Percentiles rank a stretch among this genome's conserved stretches.
phyloP scores from a whole-genome alignment of 2,329 filamentous ascomycete species.

The Aureobasidium musti region DNA sequence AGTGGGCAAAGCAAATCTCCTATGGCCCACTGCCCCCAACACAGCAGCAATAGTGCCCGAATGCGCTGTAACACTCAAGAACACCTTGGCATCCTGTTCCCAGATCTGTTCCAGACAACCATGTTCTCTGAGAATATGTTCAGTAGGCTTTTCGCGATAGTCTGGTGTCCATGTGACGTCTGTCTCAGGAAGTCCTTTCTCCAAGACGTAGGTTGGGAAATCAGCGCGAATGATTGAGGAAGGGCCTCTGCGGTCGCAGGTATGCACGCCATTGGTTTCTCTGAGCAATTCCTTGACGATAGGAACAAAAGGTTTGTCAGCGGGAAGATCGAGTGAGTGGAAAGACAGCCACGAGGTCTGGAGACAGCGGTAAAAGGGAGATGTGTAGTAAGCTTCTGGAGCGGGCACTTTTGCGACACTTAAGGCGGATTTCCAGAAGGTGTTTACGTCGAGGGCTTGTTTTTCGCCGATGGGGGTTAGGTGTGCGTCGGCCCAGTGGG shows the following conservation, averaged over 20 bases:
- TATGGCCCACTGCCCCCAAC: constrained; percentile 50
- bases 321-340: constrained; percentile 56
- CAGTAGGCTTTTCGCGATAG: constrained; percentile 52
- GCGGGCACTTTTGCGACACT: constrained; percentile 56
- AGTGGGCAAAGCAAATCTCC: constrained; percentile 51
- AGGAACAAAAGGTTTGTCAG: constrained; percentile 56
- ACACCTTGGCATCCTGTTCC: constrained; percentile 48
- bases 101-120: constrained; percentile 58
- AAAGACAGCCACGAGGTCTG: constrained; percentile 60
- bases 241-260: constrained; percentile 64
- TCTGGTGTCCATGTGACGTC: constrained; percentile 53
- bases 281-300: constrained; percentile 64
- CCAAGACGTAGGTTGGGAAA: constrained; percentile 59
- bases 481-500: constrained; percentile 61
- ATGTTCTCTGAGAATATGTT: constrained; percentile 44
- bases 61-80: constrained; percentile 60
- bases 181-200: constrained; percentile 62
- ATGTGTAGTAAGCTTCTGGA: constrained; percentile 64
- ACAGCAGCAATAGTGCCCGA: constrained; percentile 61
- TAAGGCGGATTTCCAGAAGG: constrained; percentile 60
- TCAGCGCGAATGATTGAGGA: constrained; percentile 56
- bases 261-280: constrained; percentile 67
- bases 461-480: constrained; percentile 57
- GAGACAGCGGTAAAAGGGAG: constrained; percentile 62
- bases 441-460: constrained; percentile 59